Evolutionary conservation across 345 rosid genomes (phyloP).

Genomic region (Melaleuca quinquenervia): DNA sequence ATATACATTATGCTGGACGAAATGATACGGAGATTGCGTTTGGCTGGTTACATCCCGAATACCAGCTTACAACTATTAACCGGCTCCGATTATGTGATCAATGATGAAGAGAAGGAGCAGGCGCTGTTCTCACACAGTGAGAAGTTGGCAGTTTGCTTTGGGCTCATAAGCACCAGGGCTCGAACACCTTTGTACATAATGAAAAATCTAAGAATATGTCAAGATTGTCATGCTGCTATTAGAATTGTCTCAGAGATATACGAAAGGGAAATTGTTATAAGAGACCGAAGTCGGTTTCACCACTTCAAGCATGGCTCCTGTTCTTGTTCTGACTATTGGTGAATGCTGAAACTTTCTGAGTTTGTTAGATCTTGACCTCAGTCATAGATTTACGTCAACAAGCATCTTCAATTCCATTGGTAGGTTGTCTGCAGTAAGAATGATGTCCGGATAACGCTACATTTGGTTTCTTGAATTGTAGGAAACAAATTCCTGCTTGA

Average conservation of each 20-base stretch:
- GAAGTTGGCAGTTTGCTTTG: constrained; percentile 72
- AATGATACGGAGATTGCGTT: constrained; percentile 45
- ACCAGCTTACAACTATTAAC: constrained; percentile 24
- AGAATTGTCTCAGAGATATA: constrained; percentile 49
- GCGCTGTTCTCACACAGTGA: constrained; percentile 69
- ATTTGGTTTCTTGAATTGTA: neutral
- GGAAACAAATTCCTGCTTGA: neutral
- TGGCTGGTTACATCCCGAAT: constrained; percentile 52
- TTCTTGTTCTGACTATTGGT: constrained; percentile 81
- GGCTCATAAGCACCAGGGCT: constrained; percentile 52
- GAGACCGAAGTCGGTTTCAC: constrained; percentile 87
- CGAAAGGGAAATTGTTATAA: constrained; percentile 46
- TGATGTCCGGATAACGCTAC: neutral
- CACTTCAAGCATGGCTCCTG: constrained; percentile 57
- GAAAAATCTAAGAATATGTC: constrained; percentile 73
- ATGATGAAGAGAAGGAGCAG: constrained; percentile 66
- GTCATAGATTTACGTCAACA: neutral
- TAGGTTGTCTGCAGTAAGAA: neutral
- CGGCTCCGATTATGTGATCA: constrained; percentile 13
- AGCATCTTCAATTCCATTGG: neutral
- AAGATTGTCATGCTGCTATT: constrained; percentile 70
- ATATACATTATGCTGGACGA: constrained; percentile 42
- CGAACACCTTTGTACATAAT: constrained; percentile 37
- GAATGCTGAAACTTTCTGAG: constrained; percentile 3
- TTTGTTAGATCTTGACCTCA: neutral